phyloP scores from a whole-genome alignment of 176 grass and related monocot species.

The Eragrostis curvula region DNA sequence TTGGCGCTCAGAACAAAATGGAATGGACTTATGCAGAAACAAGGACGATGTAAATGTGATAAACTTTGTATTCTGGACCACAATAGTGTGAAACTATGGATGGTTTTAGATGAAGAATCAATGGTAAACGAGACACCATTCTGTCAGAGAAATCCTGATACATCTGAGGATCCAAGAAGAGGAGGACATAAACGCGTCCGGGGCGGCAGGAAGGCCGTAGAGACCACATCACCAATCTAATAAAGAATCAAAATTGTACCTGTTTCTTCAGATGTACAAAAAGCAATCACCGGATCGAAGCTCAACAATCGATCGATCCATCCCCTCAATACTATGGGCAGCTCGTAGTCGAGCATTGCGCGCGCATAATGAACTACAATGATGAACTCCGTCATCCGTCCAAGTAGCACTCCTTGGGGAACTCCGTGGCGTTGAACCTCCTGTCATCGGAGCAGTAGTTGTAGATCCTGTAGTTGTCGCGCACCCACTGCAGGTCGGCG shows the following conservation, averaged over 20 bases:
- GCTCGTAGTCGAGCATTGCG: too few species aligned
- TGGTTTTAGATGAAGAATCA: background rate
- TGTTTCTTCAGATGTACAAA: constrained; percentile 43
- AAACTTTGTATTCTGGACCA: background rate
- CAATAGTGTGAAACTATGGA: background rate
- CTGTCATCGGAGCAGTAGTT: constrained; percentile 63
- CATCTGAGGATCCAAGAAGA: constrained; percentile 22
- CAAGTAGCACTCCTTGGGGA: constrained; percentile 53
- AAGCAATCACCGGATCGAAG: constrained; percentile 10
- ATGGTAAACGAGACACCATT: background rate
- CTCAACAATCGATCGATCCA: background rate
- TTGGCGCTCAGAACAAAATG: background rate
- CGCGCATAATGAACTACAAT: too few species aligned
- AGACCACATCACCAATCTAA: constrained; percentile 27
- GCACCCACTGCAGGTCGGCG: constrained; percentile 23
- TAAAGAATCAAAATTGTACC: constrained; percentile 49
- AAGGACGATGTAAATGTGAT: background rate
- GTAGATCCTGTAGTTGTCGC: constrained; percentile 40
- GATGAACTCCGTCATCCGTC: too few species aligned
- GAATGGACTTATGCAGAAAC: background rate
- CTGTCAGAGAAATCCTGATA: constrained; percentile 42
- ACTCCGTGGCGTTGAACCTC: constrained; percentile 41
- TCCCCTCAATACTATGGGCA: background rate
- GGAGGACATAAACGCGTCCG: background rate
- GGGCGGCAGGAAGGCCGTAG: background rate